Conservation (phyloP, 176 grass and related monocot species). For the Alloteropsis semialata region DNA sequence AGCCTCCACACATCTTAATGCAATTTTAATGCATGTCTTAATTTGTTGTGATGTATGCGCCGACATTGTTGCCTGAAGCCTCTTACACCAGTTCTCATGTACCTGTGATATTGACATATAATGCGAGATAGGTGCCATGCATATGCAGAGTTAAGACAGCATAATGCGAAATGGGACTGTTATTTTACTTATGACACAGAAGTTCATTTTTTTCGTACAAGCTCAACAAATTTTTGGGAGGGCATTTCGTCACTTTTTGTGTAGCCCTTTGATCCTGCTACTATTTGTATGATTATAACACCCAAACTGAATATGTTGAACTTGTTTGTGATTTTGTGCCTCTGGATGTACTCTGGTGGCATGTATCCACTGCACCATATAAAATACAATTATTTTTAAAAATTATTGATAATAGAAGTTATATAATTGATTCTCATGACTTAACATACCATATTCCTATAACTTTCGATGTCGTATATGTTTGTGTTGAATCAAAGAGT, state of each 20-base stretch:
- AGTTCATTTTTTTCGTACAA: background rate
- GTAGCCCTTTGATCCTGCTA: background rate
- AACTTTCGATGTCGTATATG: background rate
- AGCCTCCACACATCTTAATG: background rate
- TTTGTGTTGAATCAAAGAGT: background rate
- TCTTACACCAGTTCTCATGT: background rate
- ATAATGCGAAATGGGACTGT: too few relatives aligned
- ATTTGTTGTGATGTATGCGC: background rate
- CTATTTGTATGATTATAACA: background rate
- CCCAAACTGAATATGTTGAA: background rate
- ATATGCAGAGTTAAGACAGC: too few relatives aligned
- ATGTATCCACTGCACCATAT: conserved; percentile 8
- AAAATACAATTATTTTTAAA: background rate
- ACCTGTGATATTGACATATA: background rate
- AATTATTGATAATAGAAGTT: background rate
- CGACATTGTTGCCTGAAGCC: background rate
- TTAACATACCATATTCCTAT: background rate
- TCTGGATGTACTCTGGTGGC: background rate
- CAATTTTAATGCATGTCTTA: background rate
- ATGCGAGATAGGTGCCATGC: too few relatives aligned
- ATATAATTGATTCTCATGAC: background rate
- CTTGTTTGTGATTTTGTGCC: background rate
- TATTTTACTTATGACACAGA: too few relatives aligned
- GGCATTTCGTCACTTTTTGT: background rate
- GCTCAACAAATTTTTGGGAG: background rate